Evolutionary conservation across 2,329 filamentous ascomycete genomes (phyloP), one percentile per base, ranked within the genome.

Genomic region (Colletotrichum simmondsii): DNA sequence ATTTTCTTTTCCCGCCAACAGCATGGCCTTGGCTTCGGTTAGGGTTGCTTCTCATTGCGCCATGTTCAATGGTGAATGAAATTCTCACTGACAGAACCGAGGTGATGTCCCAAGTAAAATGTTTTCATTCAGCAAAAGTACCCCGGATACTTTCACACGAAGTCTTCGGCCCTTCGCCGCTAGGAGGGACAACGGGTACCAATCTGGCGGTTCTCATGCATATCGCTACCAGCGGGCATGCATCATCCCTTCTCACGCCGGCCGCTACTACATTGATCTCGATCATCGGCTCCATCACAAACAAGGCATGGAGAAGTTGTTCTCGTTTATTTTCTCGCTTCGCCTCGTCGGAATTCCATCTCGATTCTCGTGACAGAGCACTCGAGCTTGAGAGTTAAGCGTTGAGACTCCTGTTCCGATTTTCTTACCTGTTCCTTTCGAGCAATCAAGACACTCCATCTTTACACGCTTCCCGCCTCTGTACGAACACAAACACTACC

Each of bases 231-330:
- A 37, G 52, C 42, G 32, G 54, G n/a, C 65, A 69, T 64, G 66
- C 66, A 70, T 70, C 46, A 70, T 65, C 60, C 71, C 49, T 67
- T 73, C 60, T 65, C n/a, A 30, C 42, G 42, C 46, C 61, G 6
- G 52, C 32, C 26, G 63, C 46, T 35, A 32, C 24, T 42, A 53
- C 12, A 30, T 10, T 30, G 22, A 68, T 67, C 56, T 68, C 56
- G 64, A 68, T 71, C n/a, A 42, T 53, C 26, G 22, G 46, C 6
- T 49, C 16, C 52, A 30, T 32, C 53, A 22, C 16, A 22, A 19
- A 16, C 16, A 46, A 65, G 26, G 32, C 52, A 57, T 56, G 22
- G 16, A n/a, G 12, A 65, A 46, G 16, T 42, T 46, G 19, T 22
- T 24, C 19, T 56, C 16, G 22, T 57, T 57, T n/a, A n/a, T 24